phyloP scores from a whole-genome alignment of 2,329 filamentous ascomycete genomes.

The Pseudogymnoascus sp. region DNA sequence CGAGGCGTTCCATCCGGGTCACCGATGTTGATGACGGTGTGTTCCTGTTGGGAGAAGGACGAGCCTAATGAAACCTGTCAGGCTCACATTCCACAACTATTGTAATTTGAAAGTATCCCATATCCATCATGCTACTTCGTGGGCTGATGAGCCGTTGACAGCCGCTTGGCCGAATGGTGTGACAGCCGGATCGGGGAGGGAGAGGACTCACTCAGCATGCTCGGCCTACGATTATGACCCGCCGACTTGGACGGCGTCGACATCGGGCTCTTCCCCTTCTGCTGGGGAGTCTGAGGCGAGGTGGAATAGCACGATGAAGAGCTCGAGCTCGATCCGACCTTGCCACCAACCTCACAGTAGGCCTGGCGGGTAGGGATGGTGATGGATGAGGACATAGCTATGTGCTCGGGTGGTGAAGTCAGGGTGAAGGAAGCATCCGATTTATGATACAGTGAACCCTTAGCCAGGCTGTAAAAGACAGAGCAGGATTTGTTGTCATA shows the following conservation, averaged over 20 bases:
- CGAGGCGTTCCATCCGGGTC: constrained; percentile 66
- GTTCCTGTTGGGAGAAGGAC: constrained; percentile 66
- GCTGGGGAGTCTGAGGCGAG: constrained; percentile 44
- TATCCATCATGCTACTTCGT: not conserved
- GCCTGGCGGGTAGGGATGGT: constrained; percentile 51
- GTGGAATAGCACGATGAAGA: constrained; percentile 52
- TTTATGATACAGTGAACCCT: not conserved
- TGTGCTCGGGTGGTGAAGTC: constrained; percentile 9
- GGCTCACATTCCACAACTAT: not conserved
- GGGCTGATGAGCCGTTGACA: not conserved
- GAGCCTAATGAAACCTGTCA: constrained; percentile 45
- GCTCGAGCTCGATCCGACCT: constrained; percentile 35
- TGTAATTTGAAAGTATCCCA: not conserved
- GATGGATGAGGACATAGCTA: constrained; percentile 61
- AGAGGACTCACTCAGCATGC: constrained; percentile 51
- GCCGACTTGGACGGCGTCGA: constrained; percentile 32
- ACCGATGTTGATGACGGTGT: constrained; percentile 74
- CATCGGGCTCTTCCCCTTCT: constrained; percentile 34
- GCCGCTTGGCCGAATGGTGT: not conserved
- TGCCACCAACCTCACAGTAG: constrained; percentile 33
- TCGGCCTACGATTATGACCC: constrained; percentile 52
- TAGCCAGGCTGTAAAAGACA: not conserved
- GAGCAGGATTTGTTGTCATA: constrained; percentile 2
- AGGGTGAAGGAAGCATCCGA: constrained; percentile 5
- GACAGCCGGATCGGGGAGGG: constrained; percentile 12